Evolutionary conservation across 2,329 filamentous ascomycete genomes (phyloP).

Genomic region (Scolecobasidium constrictum): DNA sequence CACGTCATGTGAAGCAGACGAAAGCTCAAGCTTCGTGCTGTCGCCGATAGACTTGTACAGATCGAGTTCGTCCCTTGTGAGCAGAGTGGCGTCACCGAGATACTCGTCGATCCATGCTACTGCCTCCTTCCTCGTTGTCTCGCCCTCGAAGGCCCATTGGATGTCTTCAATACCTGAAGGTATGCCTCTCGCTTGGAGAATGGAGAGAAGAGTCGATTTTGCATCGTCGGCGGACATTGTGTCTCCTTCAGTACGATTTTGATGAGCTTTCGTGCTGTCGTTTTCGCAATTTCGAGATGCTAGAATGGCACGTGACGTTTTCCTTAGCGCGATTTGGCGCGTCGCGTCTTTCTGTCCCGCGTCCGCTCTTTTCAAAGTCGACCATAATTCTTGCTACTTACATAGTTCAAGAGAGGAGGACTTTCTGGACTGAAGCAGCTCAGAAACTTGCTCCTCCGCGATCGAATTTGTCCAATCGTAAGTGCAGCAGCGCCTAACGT

Average conservation of each 20-base stretch:
- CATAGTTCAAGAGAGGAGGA: too few species aligned
- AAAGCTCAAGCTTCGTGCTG: slow-evolving; percentile 16
- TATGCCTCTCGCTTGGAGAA: slow-evolving; percentile 33
- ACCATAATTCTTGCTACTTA: too few species aligned
- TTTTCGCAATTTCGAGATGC: too few species aligned
- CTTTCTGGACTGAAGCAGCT: too few species aligned
- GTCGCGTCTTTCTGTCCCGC: too few species aligned
- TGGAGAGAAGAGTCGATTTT: slow-evolving; percentile 23
- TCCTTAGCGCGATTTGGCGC: neutral
- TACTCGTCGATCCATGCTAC: slow-evolving; percentile 36
- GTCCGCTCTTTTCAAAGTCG: too few species aligned
- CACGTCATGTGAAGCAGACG: slow-evolving; percentile 16
- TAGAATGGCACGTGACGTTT: neutral
- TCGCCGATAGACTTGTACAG: slow-evolving; percentile 29
- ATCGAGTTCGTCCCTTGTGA: slow-evolving; percentile 38
- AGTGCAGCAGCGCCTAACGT: too few species aligned
- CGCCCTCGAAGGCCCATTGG: slow-evolving; percentile 34
- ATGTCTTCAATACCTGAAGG: slow-evolving; percentile 35
- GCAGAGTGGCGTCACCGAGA: slow-evolving; percentile 32
- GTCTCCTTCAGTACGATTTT: too few species aligned
- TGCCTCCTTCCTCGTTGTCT: slow-evolving; percentile 28
- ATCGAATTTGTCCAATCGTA: too few species aligned
- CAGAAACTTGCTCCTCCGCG: too few species aligned
- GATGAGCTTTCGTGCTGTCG: too few species aligned
- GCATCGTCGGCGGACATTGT: slow-evolving; percentile 5